Evolutionary conservation across 2,329 filamentous ascomycete genomes (phyloP).

Genomic region (Neopestalotiopsis sp.): DNA sequence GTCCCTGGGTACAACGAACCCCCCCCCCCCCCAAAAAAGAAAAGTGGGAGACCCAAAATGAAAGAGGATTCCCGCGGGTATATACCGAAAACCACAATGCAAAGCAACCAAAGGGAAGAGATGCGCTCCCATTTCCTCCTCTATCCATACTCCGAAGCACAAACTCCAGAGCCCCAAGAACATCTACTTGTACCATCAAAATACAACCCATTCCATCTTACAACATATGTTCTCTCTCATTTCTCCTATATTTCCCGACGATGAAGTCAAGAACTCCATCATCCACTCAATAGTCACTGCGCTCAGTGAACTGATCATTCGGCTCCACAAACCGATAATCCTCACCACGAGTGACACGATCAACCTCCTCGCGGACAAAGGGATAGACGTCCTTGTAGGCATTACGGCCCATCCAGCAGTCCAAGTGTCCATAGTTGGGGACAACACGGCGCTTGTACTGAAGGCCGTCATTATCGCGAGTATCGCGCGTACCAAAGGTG

Average conservation of each 20-base stretch:
- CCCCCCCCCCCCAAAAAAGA: too few relatives aligned
- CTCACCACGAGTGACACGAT: constrained; percentile 53
- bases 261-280: not conserved
- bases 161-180: not conserved
- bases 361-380: constrained; percentile 58
- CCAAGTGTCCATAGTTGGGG: constrained; percentile 64
- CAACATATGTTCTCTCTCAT: not conserved
- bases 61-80: not conserved
- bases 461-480: constrained; percentile 36
- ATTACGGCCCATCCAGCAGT: constrained; percentile 67
- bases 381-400: constrained; percentile 66
- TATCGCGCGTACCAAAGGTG: constrained; percentile 48
- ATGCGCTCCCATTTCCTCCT: not conserved
- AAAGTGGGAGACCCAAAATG: not conserved
- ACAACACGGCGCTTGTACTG: constrained; percentile 59
- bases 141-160: not conserved
- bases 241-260: not conserved
- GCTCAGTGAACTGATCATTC: constrained; percentile 44
- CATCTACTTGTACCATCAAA: not conserved
- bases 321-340: constrained; percentile 50
- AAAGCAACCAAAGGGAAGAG: not conserved
- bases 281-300: not conserved
- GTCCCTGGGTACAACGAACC: too few relatives aligned
- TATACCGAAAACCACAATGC: not conserved
- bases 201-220: not conserved